Evolutionary conservation across 202 grass and related monocot genomes (phyloP).

Genomic region (Schoenoplectus tabernaemontani): DNA sequence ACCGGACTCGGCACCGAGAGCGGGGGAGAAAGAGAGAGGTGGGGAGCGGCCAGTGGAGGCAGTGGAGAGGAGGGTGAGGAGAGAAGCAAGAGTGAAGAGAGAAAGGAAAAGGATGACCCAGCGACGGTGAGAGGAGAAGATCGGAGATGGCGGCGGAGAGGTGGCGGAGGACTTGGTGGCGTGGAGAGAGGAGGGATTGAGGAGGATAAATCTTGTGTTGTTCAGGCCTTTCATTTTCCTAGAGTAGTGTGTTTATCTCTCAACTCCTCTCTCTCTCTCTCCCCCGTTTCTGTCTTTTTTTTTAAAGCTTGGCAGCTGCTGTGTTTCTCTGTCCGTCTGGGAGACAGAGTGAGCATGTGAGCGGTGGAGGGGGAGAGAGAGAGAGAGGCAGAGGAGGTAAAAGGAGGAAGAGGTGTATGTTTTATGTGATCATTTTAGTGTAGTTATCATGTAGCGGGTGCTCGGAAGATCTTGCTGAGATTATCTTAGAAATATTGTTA

Average conservation of each 20-base stretch:
- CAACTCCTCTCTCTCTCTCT: background rate
- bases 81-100: slow-evolving; percentile 61
- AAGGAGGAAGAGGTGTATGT: background rate
- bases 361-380: background rate
- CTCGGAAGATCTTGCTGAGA: background rate
- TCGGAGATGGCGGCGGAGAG: slow-evolving; percentile 11
- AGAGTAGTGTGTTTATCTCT: background rate
- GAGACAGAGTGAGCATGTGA: background rate
- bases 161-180: slow-evolving; percentile 32
- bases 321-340: background rate
- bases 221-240: slow-evolving; percentile 62
- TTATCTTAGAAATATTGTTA: background rate
- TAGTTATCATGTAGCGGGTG: background rate
- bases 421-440: background rate
- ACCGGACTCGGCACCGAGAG: background rate
- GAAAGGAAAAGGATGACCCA: slow-evolving; percentile 59
- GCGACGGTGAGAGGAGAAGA: slow-evolving; percentile 35
- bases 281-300: background rate
- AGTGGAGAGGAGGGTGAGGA: slow-evolving; percentile 54
- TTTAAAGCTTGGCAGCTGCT: background rate
- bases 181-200: slow-evolving; percentile 41
- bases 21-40: slow-evolving; percentile 14
- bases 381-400: slow-evolving; percentile 14
- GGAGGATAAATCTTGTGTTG: slow-evolving; percentile 54
- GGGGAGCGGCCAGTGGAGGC: slow-evolving; percentile 11